Conservation (phyloP, 2,329 filamentous ascomycete genomes). For the Cryoendolithus antarcticus region DNA sequence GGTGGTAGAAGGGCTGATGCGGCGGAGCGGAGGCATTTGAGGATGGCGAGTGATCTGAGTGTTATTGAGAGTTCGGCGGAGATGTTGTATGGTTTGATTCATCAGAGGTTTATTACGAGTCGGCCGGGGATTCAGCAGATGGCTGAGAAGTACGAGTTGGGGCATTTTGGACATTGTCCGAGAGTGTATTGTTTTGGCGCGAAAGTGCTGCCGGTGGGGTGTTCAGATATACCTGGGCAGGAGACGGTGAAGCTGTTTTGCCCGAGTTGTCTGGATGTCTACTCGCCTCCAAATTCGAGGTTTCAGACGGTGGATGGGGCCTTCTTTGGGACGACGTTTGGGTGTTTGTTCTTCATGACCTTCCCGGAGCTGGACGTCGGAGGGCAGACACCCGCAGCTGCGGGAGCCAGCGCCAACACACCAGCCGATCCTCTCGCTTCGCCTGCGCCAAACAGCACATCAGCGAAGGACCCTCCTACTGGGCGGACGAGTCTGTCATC, state of each 20-base stretch:
- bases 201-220: conserved; percentile 81
- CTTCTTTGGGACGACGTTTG: conserved; percentile 96
- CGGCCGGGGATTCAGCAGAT: conserved; percentile 95
- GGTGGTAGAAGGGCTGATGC: conserved; percentile 14
- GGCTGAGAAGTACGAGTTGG: conserved; percentile 96
- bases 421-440: conserved; percentile 7
- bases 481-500: too few species aligned
- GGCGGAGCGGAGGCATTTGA: conserved; percentile 62
- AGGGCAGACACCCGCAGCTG: conserved; percentile 16
- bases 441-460: conserved; percentile 2
- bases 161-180: conserved; percentile 94
- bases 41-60: conserved; percentile 83
- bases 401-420: not conserved
- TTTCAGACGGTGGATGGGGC: conserved; percentile 97
- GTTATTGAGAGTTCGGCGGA: conserved; percentile 97
- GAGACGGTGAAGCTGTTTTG: conserved; percentile 98
- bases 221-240: conserved; percentile 88
- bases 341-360: conserved; percentile 93
- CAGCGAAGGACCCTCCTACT: not conserved
- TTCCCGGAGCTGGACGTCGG: conserved; percentile 88
- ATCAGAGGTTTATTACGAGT: conserved; percentile 96
- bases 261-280: conserved; percentile 90
- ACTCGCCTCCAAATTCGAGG: conserved; percentile 90
- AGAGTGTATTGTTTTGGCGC: conserved; percentile 83
- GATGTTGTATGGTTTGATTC: conserved; percentile 93